phyloP scores from a whole-genome alignment of 768 basidiomycete genomes.

The Mycena galopus region DNA sequence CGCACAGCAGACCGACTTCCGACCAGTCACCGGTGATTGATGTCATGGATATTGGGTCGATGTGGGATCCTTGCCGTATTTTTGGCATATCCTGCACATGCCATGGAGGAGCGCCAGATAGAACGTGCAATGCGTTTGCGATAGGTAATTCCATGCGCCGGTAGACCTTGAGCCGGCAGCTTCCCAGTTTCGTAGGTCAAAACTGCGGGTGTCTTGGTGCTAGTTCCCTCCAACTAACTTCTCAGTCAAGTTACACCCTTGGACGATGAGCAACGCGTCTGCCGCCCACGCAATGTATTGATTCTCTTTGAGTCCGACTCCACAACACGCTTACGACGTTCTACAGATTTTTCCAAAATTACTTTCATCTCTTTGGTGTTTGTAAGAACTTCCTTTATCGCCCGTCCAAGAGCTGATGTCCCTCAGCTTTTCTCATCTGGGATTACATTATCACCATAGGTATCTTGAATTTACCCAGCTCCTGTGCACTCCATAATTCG shows the following conservation, averaged over 20 bases:
- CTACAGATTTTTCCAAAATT: slow-evolving; percentile 21
- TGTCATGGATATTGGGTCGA: not conserved
- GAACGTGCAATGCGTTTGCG: not conserved
- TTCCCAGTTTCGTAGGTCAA: not conserved
- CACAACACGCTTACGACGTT: not conserved
- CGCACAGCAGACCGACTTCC: slow-evolving; percentile 12
- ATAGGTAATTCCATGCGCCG: not conserved
- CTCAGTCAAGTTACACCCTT: not conserved
- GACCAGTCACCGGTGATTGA: slow-evolving; percentile 19
- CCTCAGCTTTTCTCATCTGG: slow-evolving; percentile 19
- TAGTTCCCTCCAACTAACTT: not conserved
- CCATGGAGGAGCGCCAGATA: slow-evolving; percentile 5
- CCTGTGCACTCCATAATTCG: not conserved
- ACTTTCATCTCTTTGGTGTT: slow-evolving; percentile 22
- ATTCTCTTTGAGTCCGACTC: not conserved
- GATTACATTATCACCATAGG: slow-evolving; percentile 23
- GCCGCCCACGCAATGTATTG: slow-evolving; percentile 4
- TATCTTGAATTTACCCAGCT: not conserved
- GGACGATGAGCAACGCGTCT: not conserved
- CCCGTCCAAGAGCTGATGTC: not conserved
- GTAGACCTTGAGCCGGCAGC: not conserved
- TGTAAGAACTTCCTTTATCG: not conserved
- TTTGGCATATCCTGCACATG: slow-evolving; percentile 16
- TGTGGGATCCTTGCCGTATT: not conserved
- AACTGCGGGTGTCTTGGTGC: not conserved